These are phyloP conservation scores for Vicia sativa DNA, from an alignment of 306 rosid species.

Conservation along the genomic window DNA sequence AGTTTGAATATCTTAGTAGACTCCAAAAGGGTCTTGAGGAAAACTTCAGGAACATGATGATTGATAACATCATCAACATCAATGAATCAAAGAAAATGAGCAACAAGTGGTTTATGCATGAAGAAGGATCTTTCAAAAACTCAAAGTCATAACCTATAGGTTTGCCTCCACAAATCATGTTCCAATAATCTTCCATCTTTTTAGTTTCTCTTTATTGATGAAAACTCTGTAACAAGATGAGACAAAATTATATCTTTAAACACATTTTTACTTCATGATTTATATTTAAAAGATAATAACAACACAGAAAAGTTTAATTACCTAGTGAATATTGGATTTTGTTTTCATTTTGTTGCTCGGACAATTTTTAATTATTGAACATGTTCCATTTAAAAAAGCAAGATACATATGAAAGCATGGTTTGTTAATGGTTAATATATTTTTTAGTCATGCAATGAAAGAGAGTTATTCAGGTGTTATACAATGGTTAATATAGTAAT, in stretches of 20 bases:
- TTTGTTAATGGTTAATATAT: too few species aligned
- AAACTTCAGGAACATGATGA: slow-evolving; percentile 45
- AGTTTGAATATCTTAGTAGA: slow-evolving; percentile 35
- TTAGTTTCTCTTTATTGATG: slow-evolving; percentile 1
- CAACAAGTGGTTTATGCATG: slow-evolving; percentile 53
- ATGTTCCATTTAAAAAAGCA: too few species aligned
- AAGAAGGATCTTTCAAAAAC: slow-evolving; percentile 49
- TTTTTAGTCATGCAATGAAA: too few species aligned
- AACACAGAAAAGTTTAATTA: too few species aligned
- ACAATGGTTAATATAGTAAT: too few species aligned
- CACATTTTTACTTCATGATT: too few species aligned
- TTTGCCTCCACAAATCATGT: slow-evolving; percentile 50
- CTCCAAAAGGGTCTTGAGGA: slow-evolving; percentile 28
- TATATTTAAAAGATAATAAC: too few species aligned
- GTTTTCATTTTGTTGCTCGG: too few species aligned
- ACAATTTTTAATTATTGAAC: too few species aligned
- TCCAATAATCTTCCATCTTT: slow-evolving; percentile 51
- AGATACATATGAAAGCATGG: too few species aligned
- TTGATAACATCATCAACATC: slow-evolving; percentile 47
- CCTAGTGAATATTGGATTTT: too few species aligned
- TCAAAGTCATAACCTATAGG: slow-evolving; percentile 38
- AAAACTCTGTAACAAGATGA: slow-evolving; percentile 23
- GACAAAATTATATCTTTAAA: neutral
- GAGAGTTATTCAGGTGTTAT: too few species aligned
- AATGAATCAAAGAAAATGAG: slow-evolving; percentile 45